Percentiles rank a stretch among this genome's conserved stretches.
phyloP scores from a whole-genome alignment of 768 basidiomycete species.

The Vararia minispora region DNA sequence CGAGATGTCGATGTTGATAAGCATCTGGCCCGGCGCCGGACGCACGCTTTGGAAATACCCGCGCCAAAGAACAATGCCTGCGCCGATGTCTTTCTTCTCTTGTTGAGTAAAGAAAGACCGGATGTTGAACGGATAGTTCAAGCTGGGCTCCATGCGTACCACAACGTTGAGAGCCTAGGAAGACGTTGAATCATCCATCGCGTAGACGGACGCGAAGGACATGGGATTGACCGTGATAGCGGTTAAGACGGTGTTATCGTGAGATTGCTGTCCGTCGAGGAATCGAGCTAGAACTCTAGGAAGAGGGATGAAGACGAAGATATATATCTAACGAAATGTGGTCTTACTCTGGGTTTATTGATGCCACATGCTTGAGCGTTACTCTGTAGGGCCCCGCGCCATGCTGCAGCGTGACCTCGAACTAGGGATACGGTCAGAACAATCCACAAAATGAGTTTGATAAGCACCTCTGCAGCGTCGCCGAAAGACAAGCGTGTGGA shows the following conservation, averaged over 20 bases:
- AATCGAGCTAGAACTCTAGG: conserved; percentile 52
- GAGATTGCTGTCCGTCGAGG: conserved; percentile 50
- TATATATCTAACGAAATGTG: conserved; percentile 15
- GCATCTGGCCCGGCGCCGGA: conserved; percentile 48
- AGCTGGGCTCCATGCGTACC: conserved; percentile 62
- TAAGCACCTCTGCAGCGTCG: conserved; percentile 35
- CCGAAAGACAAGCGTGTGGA: conserved; percentile 51
- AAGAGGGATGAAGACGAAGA: neutral
- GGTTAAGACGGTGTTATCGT: conserved; percentile 58
- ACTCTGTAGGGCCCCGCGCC: conserved; percentile 51
- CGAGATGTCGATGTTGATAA: conserved; percentile 71
- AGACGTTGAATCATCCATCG: neutral
- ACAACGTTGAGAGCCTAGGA: conserved; percentile 62
- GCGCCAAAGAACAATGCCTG: conserved; percentile 62
- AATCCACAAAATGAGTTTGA: neutral
- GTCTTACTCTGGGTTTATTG: conserved; percentile 79
- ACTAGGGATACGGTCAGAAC: conserved; percentile 27
- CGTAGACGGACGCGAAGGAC: neutral
- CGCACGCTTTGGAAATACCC: conserved; percentile 76
- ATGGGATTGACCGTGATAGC: conserved; percentile 43
- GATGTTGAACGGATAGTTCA: conserved; percentile 59
- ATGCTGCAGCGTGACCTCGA: conserved; percentile 43
- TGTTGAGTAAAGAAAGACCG: conserved; percentile 61
- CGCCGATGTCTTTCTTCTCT: conserved; percentile 44
- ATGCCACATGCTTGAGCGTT: conserved; percentile 49